phyloP scores from a whole-genome alignment of 225 moss, liverwort and hornwort species.

The Antitrichia curtipendula region DNA sequence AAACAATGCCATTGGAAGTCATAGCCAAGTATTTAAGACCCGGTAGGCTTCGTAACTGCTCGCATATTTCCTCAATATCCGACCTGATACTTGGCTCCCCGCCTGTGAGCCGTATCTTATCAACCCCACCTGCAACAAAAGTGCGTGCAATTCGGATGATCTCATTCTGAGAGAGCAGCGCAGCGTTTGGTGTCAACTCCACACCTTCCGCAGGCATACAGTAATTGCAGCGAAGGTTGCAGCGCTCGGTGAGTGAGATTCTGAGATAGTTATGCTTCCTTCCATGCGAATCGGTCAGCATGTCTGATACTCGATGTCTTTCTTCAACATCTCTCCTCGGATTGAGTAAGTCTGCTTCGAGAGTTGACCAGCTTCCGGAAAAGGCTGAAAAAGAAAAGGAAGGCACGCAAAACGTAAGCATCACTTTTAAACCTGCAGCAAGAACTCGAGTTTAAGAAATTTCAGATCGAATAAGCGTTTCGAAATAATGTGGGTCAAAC shows the following conservation, averaged over 20 bases:
- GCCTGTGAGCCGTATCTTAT: constrained; percentile 89
- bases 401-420: not conserved
- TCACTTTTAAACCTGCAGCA: not conserved
- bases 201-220: constrained; percentile 99
- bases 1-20: constrained; percentile 89
- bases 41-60: constrained; percentile 41
- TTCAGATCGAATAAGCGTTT: not conserved
- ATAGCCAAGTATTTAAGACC: constrained; percentile 81
- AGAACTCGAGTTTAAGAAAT: not conserved
- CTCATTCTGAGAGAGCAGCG: constrained; percentile 58
- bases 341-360: not conserved
- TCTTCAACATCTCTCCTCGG: constrained; percentile 1
- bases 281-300: constrained; percentile 84
- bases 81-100: constrained; percentile 88
- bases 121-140: constrained; percentile 88
- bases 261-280: constrained; percentile 82
- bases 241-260: constrained; percentile 94
- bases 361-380: not conserved
- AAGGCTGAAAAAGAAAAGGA: not conserved
- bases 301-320: constrained; percentile 43
- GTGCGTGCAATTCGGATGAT: constrained; percentile 65
- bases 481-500: not conserved
- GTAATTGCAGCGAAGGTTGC: constrained; percentile 89
- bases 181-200: constrained; percentile 41
- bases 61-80: constrained; percentile 83